Base-by-base conservation (phyloP, 2,329 filamentous ascomycete genomes). In the Gaeumannomyces tritici region DNA sequence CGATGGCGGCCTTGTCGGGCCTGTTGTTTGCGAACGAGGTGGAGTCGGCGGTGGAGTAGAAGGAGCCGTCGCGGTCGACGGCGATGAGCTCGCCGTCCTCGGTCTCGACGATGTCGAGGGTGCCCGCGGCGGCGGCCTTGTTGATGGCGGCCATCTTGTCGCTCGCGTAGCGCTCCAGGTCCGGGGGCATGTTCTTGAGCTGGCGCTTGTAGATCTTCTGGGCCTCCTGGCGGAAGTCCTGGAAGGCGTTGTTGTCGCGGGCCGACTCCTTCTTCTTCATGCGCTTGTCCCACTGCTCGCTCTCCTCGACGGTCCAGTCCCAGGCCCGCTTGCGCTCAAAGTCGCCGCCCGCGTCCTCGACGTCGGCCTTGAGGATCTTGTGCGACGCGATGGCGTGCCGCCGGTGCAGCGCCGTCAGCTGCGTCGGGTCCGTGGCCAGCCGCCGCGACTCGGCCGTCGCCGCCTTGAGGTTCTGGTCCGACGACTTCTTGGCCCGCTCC, bases 251-350 rank as follows among this genome's bases (percentile, higher is more conserved):
- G 74, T 93, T 88, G 73, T 96, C 91, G 65, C 89, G 83, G 70
- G 90, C 89, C 24, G 85, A 84, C 63, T 86, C 85, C 78, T 92
- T 96, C 82, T 96, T 96, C 70, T 89, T 90, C 73, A 96, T 79
- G 35, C 93, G 88, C 77, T 88, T 89, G 75, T 99, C 95, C 95
- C 95, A 99, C 67, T 84, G 86, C 77, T 97, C 95, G 68, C 87
- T 90, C 77, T 99, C 95, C 66, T 99, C 95, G 8, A 93, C 80
- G 0, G 95, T 99, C 90, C 95, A 99, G 77, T 98, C 95, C 95
- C 95, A 99, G 1, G 95, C 95, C 55, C 95, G 88, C 77, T 98
- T 97, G 67, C 95, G 90, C 80, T 99, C 95, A 71, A 98, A 99
- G 74, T 98, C 95, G 62, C 90, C 91, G 42, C 92, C 92, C 0